Evolutionary conservation across 306 rosid species (phyloP).

Genomic region (Benincasa hispida): DNA sequence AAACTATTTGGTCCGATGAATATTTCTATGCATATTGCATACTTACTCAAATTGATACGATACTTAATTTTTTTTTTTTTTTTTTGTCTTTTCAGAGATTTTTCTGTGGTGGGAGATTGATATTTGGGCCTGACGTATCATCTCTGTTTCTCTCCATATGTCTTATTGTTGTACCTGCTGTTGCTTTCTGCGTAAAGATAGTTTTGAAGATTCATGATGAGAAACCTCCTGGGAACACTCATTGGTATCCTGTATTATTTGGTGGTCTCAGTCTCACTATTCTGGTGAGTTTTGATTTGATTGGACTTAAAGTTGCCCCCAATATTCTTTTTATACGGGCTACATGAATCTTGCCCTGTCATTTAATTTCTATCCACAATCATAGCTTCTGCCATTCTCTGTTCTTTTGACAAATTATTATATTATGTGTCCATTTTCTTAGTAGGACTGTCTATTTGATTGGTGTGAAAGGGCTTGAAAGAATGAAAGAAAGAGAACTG

Average conservation of each 20-base stretch:
- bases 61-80: slow-evolving; percentile 14
- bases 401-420: neutral
- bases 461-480: neutral
- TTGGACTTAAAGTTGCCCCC: neutral
- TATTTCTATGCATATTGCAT: neutral
- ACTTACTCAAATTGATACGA: slow-evolving; percentile 16
- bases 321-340: neutral
- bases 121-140: slow-evolving; percentile 85
- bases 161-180: slow-evolving; percentile 61
- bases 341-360: neutral
- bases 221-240: neutral
- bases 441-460: neutral
- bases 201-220: slow-evolving; percentile 23
- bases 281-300: slow-evolving; percentile 39
- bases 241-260: slow-evolving; percentile 43
- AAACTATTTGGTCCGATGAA: neutral
- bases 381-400: neutral
- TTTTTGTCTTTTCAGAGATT: slow-evolving; percentile 47
- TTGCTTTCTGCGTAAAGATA: slow-evolving; percentile 55
- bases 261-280: slow-evolving; percentile 37
- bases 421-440: neutral
- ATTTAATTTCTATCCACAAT: neutral
- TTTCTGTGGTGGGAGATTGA: slow-evolving; percentile 76
- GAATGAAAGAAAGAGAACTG: neutral
- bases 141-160: slow-evolving; percentile 56